phyloP scores from a whole-genome alignment of 179 eudicot species.

The Beta lomatogona region DNA sequence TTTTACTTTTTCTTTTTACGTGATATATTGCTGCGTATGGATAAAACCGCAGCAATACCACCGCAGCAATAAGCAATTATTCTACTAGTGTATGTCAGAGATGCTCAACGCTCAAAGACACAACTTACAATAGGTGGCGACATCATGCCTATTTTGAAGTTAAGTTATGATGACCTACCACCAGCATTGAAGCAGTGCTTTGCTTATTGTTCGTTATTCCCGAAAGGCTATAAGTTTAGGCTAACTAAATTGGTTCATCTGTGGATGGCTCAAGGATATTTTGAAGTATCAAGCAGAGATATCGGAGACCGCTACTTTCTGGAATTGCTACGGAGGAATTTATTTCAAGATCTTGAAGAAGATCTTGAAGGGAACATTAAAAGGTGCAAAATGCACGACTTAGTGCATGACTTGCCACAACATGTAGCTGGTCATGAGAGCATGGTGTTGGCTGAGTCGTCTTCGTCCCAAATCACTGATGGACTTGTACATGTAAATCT shows the following conservation, averaged over 20 bases:
- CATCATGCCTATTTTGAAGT: conserved; percentile 24
- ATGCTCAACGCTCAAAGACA: conserved; percentile 8
- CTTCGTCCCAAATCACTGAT: neutral
- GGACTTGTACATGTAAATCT: neutral
- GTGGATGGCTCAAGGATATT: conserved; percentile 44
- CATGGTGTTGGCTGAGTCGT: neutral
- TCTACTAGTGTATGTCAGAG: neutral
- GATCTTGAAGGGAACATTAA: neutral
- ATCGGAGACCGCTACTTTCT: conserved; percentile 30
- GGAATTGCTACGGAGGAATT: conserved; percentile 18
- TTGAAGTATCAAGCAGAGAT: conserved; percentile 15
- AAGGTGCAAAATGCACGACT: conserved; percentile 21
- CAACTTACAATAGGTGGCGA: neutral
- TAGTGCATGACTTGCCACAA: conserved; percentile 32
- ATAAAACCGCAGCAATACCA: no score
- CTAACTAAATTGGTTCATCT: conserved; percentile 14
- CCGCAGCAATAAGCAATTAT: no score
- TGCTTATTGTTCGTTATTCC: conserved; percentile 42
- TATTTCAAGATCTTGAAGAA: conserved; percentile 20
- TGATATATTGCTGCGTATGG: no score
- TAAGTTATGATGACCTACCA: conserved; percentile 39
- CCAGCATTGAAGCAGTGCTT: conserved; percentile 32
- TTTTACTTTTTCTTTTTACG: no score
- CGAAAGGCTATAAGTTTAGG: conserved; percentile 9
- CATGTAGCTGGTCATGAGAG: neutral